Conservation (phyloP, 2,329 filamentous ascomycete species). For the Penicillium glabrum region DNA sequence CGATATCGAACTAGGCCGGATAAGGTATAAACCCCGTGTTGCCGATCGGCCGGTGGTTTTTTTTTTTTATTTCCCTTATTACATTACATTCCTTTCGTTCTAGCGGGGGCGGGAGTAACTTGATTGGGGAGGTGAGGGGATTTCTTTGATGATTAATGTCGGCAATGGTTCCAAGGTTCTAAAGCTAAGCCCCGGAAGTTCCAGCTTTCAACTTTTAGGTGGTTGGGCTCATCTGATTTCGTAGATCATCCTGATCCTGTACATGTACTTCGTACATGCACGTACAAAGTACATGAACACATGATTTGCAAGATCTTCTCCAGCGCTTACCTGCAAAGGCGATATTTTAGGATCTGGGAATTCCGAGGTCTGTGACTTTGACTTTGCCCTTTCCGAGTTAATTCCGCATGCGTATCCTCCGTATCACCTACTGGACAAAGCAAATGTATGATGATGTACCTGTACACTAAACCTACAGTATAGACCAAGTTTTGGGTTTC, state of each 20-base stretch:
- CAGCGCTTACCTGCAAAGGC: too few relatives aligned
- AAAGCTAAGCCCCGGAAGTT: too few relatives aligned
- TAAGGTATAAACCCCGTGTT: constrained; percentile 24
- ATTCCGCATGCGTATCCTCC: background rate
- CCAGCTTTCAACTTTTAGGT: too few relatives aligned
- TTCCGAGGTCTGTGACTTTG: background rate
- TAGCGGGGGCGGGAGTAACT: background rate
- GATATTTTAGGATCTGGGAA: background rate
- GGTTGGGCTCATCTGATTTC: background rate
- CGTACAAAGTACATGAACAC: background rate
- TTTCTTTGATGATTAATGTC: background rate
- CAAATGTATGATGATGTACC: background rate
- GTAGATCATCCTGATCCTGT: background rate
- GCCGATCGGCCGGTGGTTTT: background rate
- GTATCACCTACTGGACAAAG: background rate
- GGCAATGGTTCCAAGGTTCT: background rate
- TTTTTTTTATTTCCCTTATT: background rate
- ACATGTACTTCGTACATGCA: background rate
- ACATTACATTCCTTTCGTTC: background rate
- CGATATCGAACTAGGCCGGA: constrained; percentile 4
- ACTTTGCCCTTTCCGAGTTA: background rate
- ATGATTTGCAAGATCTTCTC: background rate
- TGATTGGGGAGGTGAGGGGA: background rate
- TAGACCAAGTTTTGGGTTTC: background rate
- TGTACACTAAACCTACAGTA: background rate